Evolutionary conservation across 306 rosid species (phyloP).

Genomic region (Fragaria iinumae): DNA sequence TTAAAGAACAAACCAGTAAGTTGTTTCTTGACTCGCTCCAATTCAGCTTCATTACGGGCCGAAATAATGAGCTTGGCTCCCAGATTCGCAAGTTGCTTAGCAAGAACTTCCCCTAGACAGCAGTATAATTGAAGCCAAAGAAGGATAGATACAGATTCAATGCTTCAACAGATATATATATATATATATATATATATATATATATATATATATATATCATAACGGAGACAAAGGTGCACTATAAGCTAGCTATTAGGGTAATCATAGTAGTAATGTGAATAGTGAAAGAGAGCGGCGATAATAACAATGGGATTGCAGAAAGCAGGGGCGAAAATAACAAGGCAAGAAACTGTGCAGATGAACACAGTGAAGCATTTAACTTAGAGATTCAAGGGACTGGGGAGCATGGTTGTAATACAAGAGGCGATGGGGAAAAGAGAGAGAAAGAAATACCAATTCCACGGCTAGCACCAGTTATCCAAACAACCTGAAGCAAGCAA

Average conservation of each 20-base stretch:
- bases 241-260: background rate
- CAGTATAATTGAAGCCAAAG: conserved; percentile 4
- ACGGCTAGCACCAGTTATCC: conserved; percentile 98
- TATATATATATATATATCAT: background rate
- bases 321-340: background rate
- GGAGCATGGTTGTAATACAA: background rate
- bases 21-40: conserved; percentile 66
- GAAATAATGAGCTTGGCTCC: conserved; percentile 93
- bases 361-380: background rate
- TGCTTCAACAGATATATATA: too few relatives aligned
- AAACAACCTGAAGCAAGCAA: conserved; percentile 62
- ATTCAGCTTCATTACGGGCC: conserved; percentile 81
- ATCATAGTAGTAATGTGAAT: background rate
- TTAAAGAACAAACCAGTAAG: conserved; percentile 59
- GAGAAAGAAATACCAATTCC: conserved; percentile 65
- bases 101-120: conserved; percentile 75
- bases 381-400: background rate
- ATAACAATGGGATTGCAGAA: conserved; percentile 6
- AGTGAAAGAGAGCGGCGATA: background rate
- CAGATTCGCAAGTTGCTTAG: conserved; percentile 77
- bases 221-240: background rate
- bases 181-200: too few relatives aligned
- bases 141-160: too few relatives aligned
- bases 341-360: background rate
- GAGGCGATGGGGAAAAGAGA: background rate